phyloP scores from a whole-genome alignment of 345 rosid species.

The Viola odorata region DNA sequence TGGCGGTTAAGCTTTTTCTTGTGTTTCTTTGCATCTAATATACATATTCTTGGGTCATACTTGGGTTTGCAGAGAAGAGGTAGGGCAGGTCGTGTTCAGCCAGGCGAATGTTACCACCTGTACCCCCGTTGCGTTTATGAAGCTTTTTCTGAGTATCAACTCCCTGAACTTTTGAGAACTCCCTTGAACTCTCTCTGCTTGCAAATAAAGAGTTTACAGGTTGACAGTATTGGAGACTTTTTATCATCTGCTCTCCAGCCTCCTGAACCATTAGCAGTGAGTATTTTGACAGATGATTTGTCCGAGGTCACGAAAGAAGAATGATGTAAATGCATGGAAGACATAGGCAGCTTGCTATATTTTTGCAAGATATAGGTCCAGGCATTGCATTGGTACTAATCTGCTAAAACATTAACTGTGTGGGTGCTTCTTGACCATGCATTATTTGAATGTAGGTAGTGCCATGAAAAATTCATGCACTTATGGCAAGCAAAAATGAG shows the following conservation, averaged over 20 bases:
- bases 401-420: too few relatives aligned
- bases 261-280: conserved; percentile 81
- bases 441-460: too few relatives aligned
- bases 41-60: conserved; percentile 1
- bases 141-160: conserved; percentile 95
- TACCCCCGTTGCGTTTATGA: conserved; percentile 89
- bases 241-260: conserved; percentile 95
- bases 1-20: conserved; percentile 4
- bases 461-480: too few relatives aligned
- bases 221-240: conserved; percentile 84
- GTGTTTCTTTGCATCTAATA: not conserved
- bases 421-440: too few relatives aligned
- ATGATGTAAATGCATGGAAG: not conserved
- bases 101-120: conserved; percentile 92
- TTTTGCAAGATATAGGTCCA: too few relatives aligned
- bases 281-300: conserved; percentile 22
- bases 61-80: conserved; percentile 73
- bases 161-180: conserved; percentile 97
- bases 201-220: conserved; percentile 96
- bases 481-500: too few relatives aligned
- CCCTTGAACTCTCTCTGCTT: conserved; percentile 97
- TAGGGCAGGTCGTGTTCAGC: conserved; percentile 95
- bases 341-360: too few relatives aligned
- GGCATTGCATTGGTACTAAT: too few relatives aligned
- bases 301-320: not conserved